Evolutionary conservation across 2,329 filamentous ascomycete genomes (phyloP), one percentile per base, ranked within the genome.

Genomic region (Neobulgaria alba): DNA sequence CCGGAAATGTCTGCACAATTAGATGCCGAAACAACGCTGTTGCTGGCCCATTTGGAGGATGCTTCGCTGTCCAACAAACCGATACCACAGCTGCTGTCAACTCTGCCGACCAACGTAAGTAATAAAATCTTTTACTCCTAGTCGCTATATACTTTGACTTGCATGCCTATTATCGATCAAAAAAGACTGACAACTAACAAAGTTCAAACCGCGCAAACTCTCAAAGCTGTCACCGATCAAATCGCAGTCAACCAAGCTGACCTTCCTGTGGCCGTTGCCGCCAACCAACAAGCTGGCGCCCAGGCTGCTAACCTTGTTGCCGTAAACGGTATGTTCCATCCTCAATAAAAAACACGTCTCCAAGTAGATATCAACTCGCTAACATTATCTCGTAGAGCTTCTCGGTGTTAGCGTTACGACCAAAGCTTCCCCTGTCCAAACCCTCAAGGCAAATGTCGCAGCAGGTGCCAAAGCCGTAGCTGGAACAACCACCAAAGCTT

Each of bases 1-100:
- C 73, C 1, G 76, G 77, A 30, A 70, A 75, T 40, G 54, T 76
- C 29, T 76, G 73, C 64, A 77, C 73, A 1, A 64, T 78, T 15
- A 67, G 75, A 29, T 79, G 75, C 64, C 66, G 72, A 14, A 79
- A 79, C 62, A 71, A 69, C 42, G 71, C 73, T 5, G 57, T 68
- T 2, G 72, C 71, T 8, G 72, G 72, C 3, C 71, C 72, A 9
- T 78, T 78, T 41, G 71, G 71, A 31, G 69, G 74, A 36, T 78
- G 75, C 58, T 71, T 78, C 55, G 61, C 73, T 2, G 67, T 77
- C 14, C 69, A 77, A 57, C 75, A 79, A 53, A 60, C 61, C 17
- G 73, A 76, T 48, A 55, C 52, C 9, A 50, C 57, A 0, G 46
- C 64, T 31, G 65, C 57, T 32, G 55, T 53, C 42, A 73, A 73